Conservation (phyloP, 768 basidiomycete genomes). For the Dioszegia hungarica region DNA sequence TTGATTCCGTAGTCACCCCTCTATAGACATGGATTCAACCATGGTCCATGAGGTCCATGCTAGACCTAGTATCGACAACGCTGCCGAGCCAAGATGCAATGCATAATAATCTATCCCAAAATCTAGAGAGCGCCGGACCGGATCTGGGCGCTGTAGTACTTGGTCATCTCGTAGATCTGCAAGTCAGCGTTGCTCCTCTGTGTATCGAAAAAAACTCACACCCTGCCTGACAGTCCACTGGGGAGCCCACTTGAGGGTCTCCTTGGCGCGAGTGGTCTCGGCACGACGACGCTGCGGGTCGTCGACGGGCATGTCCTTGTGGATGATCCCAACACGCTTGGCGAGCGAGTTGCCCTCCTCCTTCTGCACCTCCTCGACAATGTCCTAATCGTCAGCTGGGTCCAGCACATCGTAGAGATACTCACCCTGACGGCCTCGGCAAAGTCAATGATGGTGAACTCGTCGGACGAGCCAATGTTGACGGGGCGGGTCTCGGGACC, state of each 20-base stretch:
- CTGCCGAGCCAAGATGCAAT: no score
- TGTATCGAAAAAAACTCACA: no score
- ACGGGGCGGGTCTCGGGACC: conserved; percentile 86
- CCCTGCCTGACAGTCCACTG: conserved; percentile 90
- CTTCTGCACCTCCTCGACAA: conserved; percentile 86
- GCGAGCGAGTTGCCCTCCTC: conserved; percentile 53
- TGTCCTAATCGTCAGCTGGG: conserved; percentile 52
- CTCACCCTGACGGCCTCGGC: conserved; percentile 72
- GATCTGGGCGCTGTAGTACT: conserved; percentile 35
- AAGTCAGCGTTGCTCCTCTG: no score
- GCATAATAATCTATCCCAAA: not conserved
- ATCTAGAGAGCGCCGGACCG: conserved; percentile 1
- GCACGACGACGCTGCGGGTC: conserved; percentile 93
- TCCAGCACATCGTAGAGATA: not conserved
- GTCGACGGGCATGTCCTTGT: conserved; percentile 47
- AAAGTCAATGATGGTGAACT: conserved; percentile 93
- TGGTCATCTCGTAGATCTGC: conserved; percentile 28
- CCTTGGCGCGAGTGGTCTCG: conserved; percentile 85
- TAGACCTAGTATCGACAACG: no score
- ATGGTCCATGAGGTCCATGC: no score
- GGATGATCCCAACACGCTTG: conserved; percentile 49
- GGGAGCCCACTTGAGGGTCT: conserved; percentile 80
- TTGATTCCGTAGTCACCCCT: no score
- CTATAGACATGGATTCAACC: no score
- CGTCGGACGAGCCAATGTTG: conserved; percentile 92